Conservation (phyloP, 208 protist genomes). For the Strigomonas galati region DNA sequence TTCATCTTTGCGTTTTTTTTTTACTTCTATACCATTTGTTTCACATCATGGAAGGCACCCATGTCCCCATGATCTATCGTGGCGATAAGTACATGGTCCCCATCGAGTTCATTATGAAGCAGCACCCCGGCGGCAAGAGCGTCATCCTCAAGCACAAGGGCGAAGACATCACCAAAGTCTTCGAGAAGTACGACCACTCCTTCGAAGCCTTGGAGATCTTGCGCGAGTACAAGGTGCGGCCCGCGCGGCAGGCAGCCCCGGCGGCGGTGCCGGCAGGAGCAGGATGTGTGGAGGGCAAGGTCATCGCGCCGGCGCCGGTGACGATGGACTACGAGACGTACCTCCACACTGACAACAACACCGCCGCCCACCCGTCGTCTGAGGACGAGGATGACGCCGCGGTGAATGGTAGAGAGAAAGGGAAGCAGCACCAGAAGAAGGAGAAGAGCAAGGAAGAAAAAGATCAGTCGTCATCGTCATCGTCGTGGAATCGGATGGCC, state of each 20-base stretch:
- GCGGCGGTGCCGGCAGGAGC: slow-evolving; percentile 13
- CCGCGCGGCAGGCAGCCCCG: neutral
- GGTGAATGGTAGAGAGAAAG: neutral
- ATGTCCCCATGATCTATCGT: slow-evolving; percentile 25
- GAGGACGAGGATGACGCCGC: slow-evolving; percentile 8
- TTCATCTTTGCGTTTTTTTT: slow-evolving; percentile 5
- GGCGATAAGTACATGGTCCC: slow-evolving; percentile 29
- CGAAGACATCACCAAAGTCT: slow-evolving; percentile 36
- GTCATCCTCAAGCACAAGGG: slow-evolving; percentile 20
- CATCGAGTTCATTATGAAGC: slow-evolving; percentile 24
- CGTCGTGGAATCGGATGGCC: slow-evolving; percentile 4
- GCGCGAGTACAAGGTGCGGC: slow-evolving; percentile 17
- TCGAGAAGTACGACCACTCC: slow-evolving; percentile 31
- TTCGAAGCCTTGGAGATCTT: slow-evolving; percentile 27
- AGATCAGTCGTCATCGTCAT: neutral
- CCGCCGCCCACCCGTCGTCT: too few relatives aligned
- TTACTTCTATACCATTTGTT: neutral
- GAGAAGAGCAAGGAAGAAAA: neutral
- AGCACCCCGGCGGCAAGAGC: slow-evolving; percentile 35
- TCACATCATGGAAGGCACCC: neutral
- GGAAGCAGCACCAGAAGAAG: neutral
- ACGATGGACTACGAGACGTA: neutral
- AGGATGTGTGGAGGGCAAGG: slow-evolving; percentile 35
- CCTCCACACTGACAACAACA: too few relatives aligned
- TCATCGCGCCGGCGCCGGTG: slow-evolving; percentile 15